A percentile compares a stretch with the other conserved stretches of the same genome.
phyloP scores from a whole-genome alignment of 139 green algal species.

The Mesostigma viride region DNA sequence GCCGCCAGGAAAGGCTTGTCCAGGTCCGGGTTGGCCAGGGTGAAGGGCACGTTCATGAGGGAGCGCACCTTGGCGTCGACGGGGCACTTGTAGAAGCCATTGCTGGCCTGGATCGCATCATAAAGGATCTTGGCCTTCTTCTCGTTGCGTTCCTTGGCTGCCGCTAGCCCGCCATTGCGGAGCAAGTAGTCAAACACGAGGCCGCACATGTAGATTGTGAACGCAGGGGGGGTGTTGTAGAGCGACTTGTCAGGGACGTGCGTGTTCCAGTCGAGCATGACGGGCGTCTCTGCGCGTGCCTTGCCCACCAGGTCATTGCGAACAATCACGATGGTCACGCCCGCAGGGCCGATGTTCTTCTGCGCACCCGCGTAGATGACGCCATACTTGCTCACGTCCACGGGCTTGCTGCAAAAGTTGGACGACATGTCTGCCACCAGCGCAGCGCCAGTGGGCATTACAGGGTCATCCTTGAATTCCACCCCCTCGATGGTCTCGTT shows the following conservation, averaged over 20 bases:
- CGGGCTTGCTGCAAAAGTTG: conserved; percentile 92
- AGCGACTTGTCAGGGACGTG: conserved; percentile 78
- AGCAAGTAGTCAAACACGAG: conserved; percentile 92
- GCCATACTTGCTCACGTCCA: conserved; percentile 88
- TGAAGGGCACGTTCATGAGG: conserved; percentile 98
- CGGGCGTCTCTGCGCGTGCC: conserved; percentile 54
- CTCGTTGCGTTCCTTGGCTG: conserved; percentile 52
- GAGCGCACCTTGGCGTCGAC: conserved; percentile 70
- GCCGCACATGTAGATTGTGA: conserved; percentile 92
- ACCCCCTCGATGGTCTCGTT: conserved; percentile 99
- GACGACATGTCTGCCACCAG: conserved; percentile 93
- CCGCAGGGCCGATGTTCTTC: conserved; percentile 95
- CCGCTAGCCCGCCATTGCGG: conserved; percentile 47
- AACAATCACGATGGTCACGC: conserved; percentile 90
- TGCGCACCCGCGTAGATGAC: conserved; percentile 95
- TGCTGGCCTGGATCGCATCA: conserved; percentile 39
- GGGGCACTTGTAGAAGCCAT: conserved; percentile 46
- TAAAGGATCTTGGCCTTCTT: conserved; percentile 80
- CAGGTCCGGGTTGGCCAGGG: conserved; percentile 77
- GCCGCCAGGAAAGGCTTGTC: conserved; percentile 67
- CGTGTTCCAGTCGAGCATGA: conserved; percentile 88
- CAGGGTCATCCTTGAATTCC: conserved; percentile 88
- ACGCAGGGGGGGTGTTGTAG: conserved; percentile 99
- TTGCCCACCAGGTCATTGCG: conserved; percentile 88
- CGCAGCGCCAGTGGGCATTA: conserved; percentile 29